These are phyloP conservation scores for Kluyveromyces starmeri DNA, from an alignment of 805 yeast species.

Conservation along the genomic window DNA sequence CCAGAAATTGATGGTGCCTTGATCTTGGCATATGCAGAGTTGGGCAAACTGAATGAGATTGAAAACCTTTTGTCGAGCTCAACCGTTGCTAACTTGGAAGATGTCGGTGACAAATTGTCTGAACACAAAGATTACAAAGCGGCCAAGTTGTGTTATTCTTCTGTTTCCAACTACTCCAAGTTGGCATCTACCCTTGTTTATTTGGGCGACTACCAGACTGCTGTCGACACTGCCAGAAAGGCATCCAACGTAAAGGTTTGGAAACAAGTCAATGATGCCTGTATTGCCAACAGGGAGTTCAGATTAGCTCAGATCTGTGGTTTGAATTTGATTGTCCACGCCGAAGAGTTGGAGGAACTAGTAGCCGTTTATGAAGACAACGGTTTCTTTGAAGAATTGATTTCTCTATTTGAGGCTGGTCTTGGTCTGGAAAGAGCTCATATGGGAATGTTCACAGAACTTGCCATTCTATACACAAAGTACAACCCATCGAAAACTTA, in stretches of 20 bases:
- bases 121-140: conserved; percentile 80
- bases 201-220: conserved; percentile 86
- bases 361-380: conserved; percentile 79
- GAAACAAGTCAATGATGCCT: conserved; percentile 96
- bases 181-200: conserved; percentile 94
- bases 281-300: conserved; percentile 91
- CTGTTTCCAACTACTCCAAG: conserved; percentile 88
- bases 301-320: conserved; percentile 98
- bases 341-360: conserved; percentile 89
- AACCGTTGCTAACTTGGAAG: conserved; percentile 87
- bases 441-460: conserved; percentile 99
- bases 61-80: conserved; percentile 77
- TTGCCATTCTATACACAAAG: conserved; percentile 84
- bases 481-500: conserved; percentile 83
- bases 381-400: conserved; percentile 88
- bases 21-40: conserved; percentile 75
- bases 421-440: conserved; percentile 96
- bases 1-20: conserved; percentile 89
- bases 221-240: conserved; percentile 98
- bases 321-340: conserved; percentile 90
- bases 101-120: conserved; percentile 85
- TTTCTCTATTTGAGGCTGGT: conserved; percentile 90
- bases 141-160: conserved; percentile 78
- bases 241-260: conserved; percentile 90
- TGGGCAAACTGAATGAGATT: conserved; percentile 68